A percentile compares a stretch with the other conserved stretches of the same genome.
These are phyloP conservation scores for Aspergillus novofumigatus DNA, from an alignment of 2,329 filamentous ascomycete species.

Conservation along the genomic window DNA sequence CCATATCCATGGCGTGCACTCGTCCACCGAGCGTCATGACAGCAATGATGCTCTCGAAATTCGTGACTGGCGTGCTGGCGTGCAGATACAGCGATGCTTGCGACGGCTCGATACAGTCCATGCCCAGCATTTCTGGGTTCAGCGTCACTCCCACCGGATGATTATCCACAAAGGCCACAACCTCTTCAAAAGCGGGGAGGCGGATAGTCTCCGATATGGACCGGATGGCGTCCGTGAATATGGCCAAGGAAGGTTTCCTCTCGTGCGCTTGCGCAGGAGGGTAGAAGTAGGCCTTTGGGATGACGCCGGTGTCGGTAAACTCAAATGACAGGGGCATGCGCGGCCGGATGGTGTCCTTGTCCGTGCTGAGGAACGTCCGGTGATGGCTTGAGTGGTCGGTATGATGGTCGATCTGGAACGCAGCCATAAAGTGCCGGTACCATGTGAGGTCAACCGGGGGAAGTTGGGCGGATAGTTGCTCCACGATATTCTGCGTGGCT, in stretches of 20 bases:
- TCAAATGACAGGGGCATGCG: background rate
- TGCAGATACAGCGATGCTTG: background rate
- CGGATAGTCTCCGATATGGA: background rate
- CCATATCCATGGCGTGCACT: background rate
- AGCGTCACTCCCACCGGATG: background rate
- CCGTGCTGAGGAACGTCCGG: background rate
- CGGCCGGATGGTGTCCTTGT: background rate
- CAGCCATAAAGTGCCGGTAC: background rate
- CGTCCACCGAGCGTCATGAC: background rate
- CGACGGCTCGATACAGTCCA: background rate
- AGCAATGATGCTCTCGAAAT: background rate
- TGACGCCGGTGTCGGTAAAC: background rate
- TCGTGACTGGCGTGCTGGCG: background rate
- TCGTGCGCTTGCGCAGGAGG: background rate
- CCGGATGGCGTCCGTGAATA: background rate
- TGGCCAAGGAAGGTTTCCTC: background rate
- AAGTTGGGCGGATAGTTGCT: background rate
- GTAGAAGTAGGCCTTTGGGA: background rate
- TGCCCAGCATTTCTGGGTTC: background rate
- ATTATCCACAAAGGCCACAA: background rate
- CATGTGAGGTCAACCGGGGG: background rate
- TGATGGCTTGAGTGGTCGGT: background rate
- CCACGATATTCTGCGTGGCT: background rate
- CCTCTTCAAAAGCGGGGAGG: background rate
- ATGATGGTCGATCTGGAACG: background rate